phyloP scores from a whole-genome alignment of 2,329 filamentous ascomycete genomes.

The Acephala macrosclerotiorum region DNA sequence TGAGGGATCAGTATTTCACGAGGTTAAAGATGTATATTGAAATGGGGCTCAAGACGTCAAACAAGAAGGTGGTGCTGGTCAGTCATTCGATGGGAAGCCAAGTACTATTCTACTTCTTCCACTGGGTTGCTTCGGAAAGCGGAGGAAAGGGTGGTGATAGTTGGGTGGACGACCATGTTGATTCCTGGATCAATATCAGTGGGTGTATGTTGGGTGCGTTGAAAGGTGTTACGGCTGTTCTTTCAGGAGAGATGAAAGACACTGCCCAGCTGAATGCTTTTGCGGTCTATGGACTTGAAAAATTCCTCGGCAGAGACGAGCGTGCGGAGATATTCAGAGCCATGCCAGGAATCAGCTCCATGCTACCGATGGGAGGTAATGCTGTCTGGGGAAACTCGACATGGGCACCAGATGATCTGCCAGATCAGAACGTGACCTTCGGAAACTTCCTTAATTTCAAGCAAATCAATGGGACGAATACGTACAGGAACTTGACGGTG shows the following conservation, averaged over 20 bases:
- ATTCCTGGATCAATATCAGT: conserved; percentile 97
- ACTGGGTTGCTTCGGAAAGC: conserved; percentile 79
- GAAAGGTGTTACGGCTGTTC: conserved; percentile 87
- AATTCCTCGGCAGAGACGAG: conserved; percentile 90
- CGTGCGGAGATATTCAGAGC: conserved; percentile 92
- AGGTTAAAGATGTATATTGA: conserved; percentile 91
- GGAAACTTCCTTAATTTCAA: conserved; percentile 89
- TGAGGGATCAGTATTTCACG: conserved; percentile 92
- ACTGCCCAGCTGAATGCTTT: conserved; percentile 96
- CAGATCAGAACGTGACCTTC: conserved; percentile 75
- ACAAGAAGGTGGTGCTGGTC: conserved; percentile 82
- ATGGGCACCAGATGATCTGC: conserved; percentile 87
- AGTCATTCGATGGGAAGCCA: conserved; percentile 99
- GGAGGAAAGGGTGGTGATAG: conserved; percentile 82
- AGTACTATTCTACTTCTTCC: conserved; percentile 82
- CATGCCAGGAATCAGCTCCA: conserved; percentile 96
- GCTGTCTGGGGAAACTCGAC: conserved; percentile 92
- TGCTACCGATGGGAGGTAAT: conserved; percentile 94
- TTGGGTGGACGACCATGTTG: conserved; percentile 91
- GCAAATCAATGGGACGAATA: conserved; percentile 67
- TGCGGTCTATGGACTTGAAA: conserved; percentile 95
- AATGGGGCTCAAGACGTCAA: conserved; percentile 74
- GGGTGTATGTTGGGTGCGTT: conserved; percentile 96
- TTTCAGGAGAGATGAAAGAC: conserved; percentile 98
- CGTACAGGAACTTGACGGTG: conserved; percentile 81